Base-by-base conservation (phyloP, 257 asterid genomes). In the Capsicum rhomboideum region DNA sequence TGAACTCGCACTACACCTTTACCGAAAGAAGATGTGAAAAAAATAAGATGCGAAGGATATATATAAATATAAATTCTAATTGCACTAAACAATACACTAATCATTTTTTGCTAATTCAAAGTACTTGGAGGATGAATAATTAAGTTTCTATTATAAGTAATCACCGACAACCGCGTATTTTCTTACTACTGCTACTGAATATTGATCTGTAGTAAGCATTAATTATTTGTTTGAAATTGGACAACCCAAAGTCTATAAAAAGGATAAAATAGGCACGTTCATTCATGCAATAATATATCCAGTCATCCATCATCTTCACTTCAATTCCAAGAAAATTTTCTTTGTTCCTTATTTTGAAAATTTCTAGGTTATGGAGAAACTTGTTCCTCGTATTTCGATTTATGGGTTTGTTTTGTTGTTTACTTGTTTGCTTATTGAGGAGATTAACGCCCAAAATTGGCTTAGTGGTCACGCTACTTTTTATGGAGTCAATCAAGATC, bases 401-500 rank as follows among this genome's bases (percentile, higher is more conserved):
- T 14, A 23, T 42, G 14, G 81, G 66, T 26, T 78, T 29, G 66
- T 55, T 66, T 84, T 49, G 40, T 52, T 29, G 87, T 83, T 21
- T 89, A 80, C 56, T 83, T 42, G 80, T 84, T 68, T 82, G 84
- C 3, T 88, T 72, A 77, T 86, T 18, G 82, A 83, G 84, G 91
- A 85, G 72, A 79, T 68, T 23, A 82, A 82, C 26, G 89, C 86
- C 17, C 91, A 84, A 79, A 84, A 86, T 67, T 92, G 95, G 94
- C 42, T 90, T 10, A 86, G 78, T 84, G 95, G 92, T 85, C 93
- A 69, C 5, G 97, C 97, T 82, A 91, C 97, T 21, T 91, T 88
- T 85, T 91, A 93, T 54, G 97, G 94, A 4, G 92, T 82, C 4
- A 90, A 91, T 83, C 92, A 93, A 85, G 90, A 91, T 84, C 97